Percentiles rank a stretch among this genome's conserved stretches.
These are phyloP conservation scores for Cryptosporidium sp. DNA, from an alignment of 169 alveolate genomes.

Conservation along the genomic window DNA sequence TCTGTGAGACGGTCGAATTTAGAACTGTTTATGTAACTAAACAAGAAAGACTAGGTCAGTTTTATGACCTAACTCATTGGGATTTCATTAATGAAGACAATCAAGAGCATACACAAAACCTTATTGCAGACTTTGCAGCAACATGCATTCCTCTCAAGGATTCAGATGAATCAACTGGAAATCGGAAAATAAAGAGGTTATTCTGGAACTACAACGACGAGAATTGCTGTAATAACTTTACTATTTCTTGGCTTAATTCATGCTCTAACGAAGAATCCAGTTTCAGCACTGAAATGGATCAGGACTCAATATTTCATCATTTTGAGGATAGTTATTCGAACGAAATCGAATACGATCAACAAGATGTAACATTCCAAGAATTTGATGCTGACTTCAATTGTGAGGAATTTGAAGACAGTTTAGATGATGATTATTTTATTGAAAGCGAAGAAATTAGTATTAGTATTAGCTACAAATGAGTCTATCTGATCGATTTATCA, in stretches of 20 bases:
- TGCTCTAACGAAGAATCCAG: conserved; percentile 30
- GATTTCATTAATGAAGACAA: conserved; percentile 34
- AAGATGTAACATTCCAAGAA: conserved; percentile 10
- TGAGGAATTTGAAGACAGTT: conserved; percentile 8
- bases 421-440: conserved; percentile 14
- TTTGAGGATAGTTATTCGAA: conserved; percentile 4
- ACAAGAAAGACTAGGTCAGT: conserved; percentile 71
- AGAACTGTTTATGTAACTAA: conserved; percentile 64
- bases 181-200: conserved; percentile 53
- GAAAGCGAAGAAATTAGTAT: conserved; percentile 32
- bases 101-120: conserved; percentile 37
- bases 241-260: conserved; percentile 64
- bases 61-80: conserved; percentile 40
- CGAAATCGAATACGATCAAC: conserved; percentile 11
- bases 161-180: conserved; percentile 37
- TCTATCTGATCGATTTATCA: neutral
- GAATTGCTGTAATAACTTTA: conserved; percentile 24
- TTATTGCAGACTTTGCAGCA: conserved; percentile 68
- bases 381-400: conserved; percentile 14
- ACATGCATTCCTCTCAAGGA: conserved; percentile 68
- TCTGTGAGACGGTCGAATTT: conserved; percentile 70
- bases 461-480: conserved; percentile 13
- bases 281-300: conserved; percentile 8
- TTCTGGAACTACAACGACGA: conserved; percentile 51
- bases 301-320: conserved; percentile 18